phyloP scores from a whole-genome alignment of 805 yeast genomes.

The Pichia gijzeniarum region DNA sequence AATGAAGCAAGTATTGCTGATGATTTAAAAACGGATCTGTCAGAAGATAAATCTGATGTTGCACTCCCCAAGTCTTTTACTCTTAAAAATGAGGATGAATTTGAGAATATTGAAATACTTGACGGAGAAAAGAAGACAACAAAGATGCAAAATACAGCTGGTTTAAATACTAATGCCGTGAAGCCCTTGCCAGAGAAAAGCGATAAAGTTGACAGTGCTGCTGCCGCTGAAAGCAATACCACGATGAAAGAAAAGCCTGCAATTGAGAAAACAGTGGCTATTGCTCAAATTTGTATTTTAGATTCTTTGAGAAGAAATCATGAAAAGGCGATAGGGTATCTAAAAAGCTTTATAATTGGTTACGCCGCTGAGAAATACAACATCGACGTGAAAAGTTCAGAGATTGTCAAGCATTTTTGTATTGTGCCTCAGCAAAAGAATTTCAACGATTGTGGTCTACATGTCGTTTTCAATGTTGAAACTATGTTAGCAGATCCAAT shows the following conservation, averaged over 20 bases:
- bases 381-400: slow-evolving; percentile 38
- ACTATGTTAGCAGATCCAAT: slow-evolving; percentile 48
- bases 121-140: background rate
- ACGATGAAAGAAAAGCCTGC: background rate
- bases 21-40: no score
- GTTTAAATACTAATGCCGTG: no score
- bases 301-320: slow-evolving; percentile 72
- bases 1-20: no score
- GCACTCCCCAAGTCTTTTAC: no score
- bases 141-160: background rate
- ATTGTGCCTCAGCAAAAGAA: slow-evolving; percentile 80
- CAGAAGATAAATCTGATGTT: no score
- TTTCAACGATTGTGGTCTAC: slow-evolving; percentile 92
- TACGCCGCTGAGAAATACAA: slow-evolving; percentile 64
- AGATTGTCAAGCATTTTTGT: slow-evolving; percentile 31
- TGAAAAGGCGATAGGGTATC: slow-evolving; percentile 42
- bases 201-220: background rate
- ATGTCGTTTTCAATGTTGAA: slow-evolving; percentile 67
- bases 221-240: background rate
- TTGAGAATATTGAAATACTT: background rate
- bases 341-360: slow-evolving; percentile 52
- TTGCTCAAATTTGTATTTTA: slow-evolving; percentile 49
- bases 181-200: background rate
- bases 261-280: slow-evolving; percentile 10
- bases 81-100: background rate